Evolutionary conservation across 441 rosid species (phyloP).

Genomic region (Breynia disticha): DNA sequence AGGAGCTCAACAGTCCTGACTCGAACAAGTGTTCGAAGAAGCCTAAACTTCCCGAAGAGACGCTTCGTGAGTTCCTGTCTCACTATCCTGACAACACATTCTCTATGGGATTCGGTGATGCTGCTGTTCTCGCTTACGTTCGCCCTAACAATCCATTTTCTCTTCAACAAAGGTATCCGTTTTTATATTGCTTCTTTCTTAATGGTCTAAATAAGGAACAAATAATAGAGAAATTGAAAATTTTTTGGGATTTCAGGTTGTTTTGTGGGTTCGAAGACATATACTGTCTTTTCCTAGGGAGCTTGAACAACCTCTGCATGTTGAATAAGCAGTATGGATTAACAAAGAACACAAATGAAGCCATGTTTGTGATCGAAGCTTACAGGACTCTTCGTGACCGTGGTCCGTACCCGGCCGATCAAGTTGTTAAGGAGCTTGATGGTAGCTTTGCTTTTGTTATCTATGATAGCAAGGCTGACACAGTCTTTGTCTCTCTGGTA

Average conservation of each 20-base stretch:
- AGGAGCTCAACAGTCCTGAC: constrained; percentile 77
- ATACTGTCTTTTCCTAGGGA: constrained; percentile 75
- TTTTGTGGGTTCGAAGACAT: constrained; percentile 67
- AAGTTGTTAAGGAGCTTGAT: constrained; percentile 78
- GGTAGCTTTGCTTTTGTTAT: constrained; percentile 78
- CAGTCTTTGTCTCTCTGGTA: constrained; percentile 68
- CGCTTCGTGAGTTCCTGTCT: constrained; percentile 42
- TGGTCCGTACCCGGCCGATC: constrained; percentile 91
- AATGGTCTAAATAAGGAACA: too few relatives aligned
- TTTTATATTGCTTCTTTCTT: background rate
- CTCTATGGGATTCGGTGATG: constrained; percentile 51
- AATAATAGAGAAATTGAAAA: too few relatives aligned
- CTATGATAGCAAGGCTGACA: constrained; percentile 59
- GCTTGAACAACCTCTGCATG: constrained; percentile 55
- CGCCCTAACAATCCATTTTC: constrained; percentile 26
- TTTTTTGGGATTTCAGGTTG: constrained; percentile 39
- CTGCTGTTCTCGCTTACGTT: constrained; percentile 60
- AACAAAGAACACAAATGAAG: constrained; percentile 57
- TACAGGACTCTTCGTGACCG: constrained; percentile 81
- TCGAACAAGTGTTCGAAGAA: constrained; percentile 35
- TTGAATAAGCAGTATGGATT: constrained; percentile 74
- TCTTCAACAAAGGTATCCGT: constrained; percentile 37
- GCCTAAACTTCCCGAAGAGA: constrained; percentile 60
- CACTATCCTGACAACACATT: constrained; percentile 42
- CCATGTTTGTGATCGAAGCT: constrained; percentile 74